Evolutionary conservation across 2,329 filamentous ascomycete genomes (phyloP).

Genomic region (Pestalotiopsis sp.): DNA sequence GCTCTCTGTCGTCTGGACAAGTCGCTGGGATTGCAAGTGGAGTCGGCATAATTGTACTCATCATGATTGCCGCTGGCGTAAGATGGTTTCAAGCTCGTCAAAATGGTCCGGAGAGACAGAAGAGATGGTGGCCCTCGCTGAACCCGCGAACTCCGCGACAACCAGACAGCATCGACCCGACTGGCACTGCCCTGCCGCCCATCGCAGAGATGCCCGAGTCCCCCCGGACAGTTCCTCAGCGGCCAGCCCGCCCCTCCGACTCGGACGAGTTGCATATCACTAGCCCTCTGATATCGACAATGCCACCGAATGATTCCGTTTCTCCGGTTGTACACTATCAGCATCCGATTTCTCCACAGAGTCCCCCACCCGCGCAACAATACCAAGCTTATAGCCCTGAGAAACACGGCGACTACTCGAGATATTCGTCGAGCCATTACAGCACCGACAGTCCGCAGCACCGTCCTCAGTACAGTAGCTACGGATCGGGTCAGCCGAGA

Average conservation of each 20-base stretch:
- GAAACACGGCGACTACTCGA: conserved; percentile 1
- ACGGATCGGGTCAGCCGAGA: background rate
- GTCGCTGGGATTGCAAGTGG: too few species aligned
- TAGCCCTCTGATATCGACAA: background rate
- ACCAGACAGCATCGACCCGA: background rate
- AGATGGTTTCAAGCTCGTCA: background rate
- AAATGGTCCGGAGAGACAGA: background rate
- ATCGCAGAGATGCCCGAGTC: background rate
- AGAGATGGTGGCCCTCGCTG: background rate
- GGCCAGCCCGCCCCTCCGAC: background rate
- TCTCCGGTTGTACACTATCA: background rate
- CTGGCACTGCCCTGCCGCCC: background rate
- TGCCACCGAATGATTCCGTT: background rate
- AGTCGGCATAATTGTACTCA: too few species aligned
- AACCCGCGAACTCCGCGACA: background rate
- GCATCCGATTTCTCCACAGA: background rate
- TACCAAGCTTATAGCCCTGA: conserved; percentile 7
- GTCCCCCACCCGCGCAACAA: background rate
- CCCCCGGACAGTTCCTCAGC: background rate
- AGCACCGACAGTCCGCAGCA: background rate
- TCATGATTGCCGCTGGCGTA: too few species aligned
- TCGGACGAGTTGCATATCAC: background rate
- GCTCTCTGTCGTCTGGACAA: too few species aligned
- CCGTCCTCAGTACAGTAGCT: background rate
- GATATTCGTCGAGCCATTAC: background rate